Base-by-base conservation (phyloP, 805 yeast species). In the Wickerhamiella slavikovae region DNA sequence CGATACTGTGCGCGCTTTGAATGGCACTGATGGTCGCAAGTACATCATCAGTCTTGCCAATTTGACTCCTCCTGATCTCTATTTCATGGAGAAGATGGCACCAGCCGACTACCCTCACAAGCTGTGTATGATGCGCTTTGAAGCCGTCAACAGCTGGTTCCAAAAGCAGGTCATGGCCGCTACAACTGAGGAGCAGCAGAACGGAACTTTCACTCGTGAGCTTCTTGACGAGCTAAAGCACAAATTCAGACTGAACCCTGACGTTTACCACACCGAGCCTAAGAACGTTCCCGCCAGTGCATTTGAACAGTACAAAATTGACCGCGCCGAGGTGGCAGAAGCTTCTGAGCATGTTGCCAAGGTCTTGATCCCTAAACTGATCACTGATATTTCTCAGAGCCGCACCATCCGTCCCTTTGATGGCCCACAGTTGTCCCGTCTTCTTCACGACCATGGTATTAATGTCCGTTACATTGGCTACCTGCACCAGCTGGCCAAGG, bases 111-210 rank as follows among this genome's bases (percentile, higher is more conserved):
- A 82, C 47, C 93, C 94, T 12, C 94, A 80, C 47, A 66, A 68
- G 38, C 78, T 80, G 52, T 61, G 76, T 10, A 64, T 76, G 16
- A 45, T 85, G 26, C 71, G 96, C 55, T 71, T 70, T 38, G 96
- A 85, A 54, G 89, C 93, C 12, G 68, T 85, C 28, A 85, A 72
- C 40, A 78, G 71, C 42, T 85, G 93, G 94, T 79, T 89, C 73
- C 66, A 66, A 45, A 52, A 68, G 35, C 68, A 72, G 45, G 63
- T 75, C 3, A 65, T 75, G 11, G 58, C 55, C 14, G 57, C 58
- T 27, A 48, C 70, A 37, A 69, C 66, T 33, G 55, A 53, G 30
- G 56, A 51, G 10, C 41, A 29, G 10, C 32, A 36, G 21, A 31
- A 33, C 15, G 28, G 25, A 12, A 29, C 27, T 13, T 36, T 32